Base-by-base conservation (phyloP, 2,329 filamentous ascomycete genomes). In the Diplodia corticola region DNA sequence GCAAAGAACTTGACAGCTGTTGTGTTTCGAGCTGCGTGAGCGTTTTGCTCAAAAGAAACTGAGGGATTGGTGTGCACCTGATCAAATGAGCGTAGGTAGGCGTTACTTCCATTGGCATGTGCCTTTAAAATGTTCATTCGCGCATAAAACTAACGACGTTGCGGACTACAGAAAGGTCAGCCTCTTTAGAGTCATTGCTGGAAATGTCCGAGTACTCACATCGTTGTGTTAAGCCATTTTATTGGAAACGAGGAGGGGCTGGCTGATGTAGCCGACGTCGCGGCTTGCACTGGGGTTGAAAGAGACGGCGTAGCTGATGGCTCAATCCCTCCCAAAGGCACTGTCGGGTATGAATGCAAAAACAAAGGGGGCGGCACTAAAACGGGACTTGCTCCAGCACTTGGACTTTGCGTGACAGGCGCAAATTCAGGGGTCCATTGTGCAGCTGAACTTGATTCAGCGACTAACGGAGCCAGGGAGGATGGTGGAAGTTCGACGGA, bases 171-270 rank as follows among this genome's bases (percentile, higher is more conserved):
- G 10, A 17, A 7, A 44, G 12, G 24, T 57, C 5, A 57, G 35
- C 22, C 13, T n/a, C 7, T 44, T 44, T 17, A 12, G 17, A 13
- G 5, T 2, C 4, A 17, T 5, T 3, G 7, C 12, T 13, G 4
- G 24, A 15, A 26, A 26, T n/a, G n/a, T 24, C 20, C 4, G n/a
- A 7, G 5, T 26, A 49, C 44, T 61, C 9, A 61, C 57, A 28
- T 61, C 7, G 57, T 61, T n/a, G 26, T 61, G 7, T 61, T 61
- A 20, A 49, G 35, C 57, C 57, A 61, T 20, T 33, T 61, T 7
- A 37, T 35, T 9, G 57, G 26, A 13, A 35, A 13, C 15, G 57
- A n/a, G 28, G 57, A 20, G 4, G 28, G 33, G 17, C 7, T 28
- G 10, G 35, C 17, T 24, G 57, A 20, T 35, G 28, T 20, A 4